Conservation (phyloP, 1,284 basidiomycete genomes). For the Tausonia pullulans region DNA sequence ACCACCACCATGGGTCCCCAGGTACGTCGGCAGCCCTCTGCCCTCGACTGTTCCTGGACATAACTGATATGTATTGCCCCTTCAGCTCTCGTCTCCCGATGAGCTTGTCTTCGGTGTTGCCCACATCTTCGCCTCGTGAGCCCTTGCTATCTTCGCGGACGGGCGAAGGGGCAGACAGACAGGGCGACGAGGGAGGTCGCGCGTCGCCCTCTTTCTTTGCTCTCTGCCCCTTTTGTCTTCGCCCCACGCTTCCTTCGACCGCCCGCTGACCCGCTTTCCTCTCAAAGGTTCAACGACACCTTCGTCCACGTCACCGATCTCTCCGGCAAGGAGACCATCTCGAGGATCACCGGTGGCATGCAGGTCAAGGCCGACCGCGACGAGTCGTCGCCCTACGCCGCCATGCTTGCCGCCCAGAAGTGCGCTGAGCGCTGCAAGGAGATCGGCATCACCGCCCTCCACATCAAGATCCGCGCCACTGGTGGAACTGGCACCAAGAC, state of each 20-base stretch:
- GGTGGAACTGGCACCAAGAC: conserved; percentile 99
- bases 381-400: conserved; percentile 98
- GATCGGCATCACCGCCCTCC: conserved; percentile 73
- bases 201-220: neutral
- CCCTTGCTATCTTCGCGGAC: conserved; percentile 1
- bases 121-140: conserved; percentile 80
- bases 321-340: conserved; percentile 97
- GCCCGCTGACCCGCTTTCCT: conserved; percentile 19
- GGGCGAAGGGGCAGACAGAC: neutral
- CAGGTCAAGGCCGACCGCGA: conserved; percentile 99
- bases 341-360: conserved; percentile 99
- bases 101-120: conserved; percentile 75
- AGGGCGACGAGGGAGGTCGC: neutral
- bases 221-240: neutral
- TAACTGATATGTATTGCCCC: neutral
- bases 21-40: conserved; percentile 54
- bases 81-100: neutral
- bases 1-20: conserved; percentile 84
- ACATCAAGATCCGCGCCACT: conserved; percentile 95
- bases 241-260: neutral
- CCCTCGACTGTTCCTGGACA: neutral
- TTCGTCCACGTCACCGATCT: conserved; percentile 99
- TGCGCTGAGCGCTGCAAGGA: conserved; percentile 94
- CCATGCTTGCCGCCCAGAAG: conserved; percentile 98
- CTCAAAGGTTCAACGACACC: conserved; percentile 81